Conservation (phyloP, 2,329 filamentous ascomycete genomes). For the Lojkania enalia region DNA sequence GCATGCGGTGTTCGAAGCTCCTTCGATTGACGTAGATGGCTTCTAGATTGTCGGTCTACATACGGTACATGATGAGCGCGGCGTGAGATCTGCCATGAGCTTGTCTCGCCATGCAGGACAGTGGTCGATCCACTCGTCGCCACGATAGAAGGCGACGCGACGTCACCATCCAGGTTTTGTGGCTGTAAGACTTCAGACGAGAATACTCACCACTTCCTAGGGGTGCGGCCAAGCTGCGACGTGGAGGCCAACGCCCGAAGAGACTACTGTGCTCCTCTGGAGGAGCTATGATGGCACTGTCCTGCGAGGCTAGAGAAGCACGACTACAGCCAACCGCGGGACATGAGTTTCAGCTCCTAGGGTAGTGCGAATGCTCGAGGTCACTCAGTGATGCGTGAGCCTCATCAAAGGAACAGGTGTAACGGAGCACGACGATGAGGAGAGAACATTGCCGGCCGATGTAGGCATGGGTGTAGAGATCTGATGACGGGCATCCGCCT, state of each 20-base stretch:
- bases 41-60: constrained; percentile 9
- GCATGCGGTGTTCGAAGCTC: constrained; percentile 8
- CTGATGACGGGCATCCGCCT: constrained; percentile 18
- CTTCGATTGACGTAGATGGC: constrained; percentile 26
- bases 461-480: neutral
- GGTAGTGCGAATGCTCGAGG: neutral
- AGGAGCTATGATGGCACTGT: constrained; percentile 8
- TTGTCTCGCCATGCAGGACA: constrained; percentile 16
- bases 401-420: neutral
- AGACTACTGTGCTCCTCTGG: no score
- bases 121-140: constrained; percentile 14
- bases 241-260: neutral
- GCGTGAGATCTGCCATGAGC: constrained; percentile 16
- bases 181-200: neutral
- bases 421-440: neutral
- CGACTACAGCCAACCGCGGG: constrained; percentile 1
- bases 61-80: constrained; percentile 13
- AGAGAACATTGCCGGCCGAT: neutral
- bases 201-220: constrained; percentile 1
- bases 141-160: constrained; percentile 15
- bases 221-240: constrained; percentile 11
- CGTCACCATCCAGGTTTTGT: constrained; percentile 19
- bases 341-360: constrained; percentile 1
- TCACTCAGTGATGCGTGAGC: neutral
- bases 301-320: constrained; percentile 10